A percentile compares a stretch with the other conserved stretches of the same genome.
Conservation (phyloP, 2,329 filamentous ascomycete genomes). For the Verticillium klebahnii region DNA sequence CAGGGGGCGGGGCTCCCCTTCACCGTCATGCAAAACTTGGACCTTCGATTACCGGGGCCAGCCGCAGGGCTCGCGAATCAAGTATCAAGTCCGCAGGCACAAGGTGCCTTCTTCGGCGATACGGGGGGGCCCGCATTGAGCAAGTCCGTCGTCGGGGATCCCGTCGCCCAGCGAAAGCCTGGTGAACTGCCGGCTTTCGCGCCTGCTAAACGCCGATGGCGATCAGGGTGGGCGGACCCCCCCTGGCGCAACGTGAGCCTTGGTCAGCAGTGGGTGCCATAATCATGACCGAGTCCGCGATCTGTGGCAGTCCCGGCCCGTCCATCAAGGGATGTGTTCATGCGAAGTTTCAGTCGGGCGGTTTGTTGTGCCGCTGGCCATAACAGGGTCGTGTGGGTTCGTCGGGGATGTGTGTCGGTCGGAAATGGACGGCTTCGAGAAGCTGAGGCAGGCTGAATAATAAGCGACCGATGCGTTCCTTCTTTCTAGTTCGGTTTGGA, state of each 20-base stretch:
- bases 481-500: background rate
- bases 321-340: background rate
- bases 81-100: background rate
- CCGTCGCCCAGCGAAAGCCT: too few species aligned
- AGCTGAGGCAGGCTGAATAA: too few species aligned
- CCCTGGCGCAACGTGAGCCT: background rate
- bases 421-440: too few species aligned
- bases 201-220: background rate
- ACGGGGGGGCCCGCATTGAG: background rate
- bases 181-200: background rate
- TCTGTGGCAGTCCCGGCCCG: background rate
- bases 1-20: background rate
- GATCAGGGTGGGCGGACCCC: background rate
- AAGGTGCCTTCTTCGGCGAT: background rate
- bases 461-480: background rate
- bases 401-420: too few species aligned
- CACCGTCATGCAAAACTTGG: background rate
- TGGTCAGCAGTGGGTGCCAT: background rate
- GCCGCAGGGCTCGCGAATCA: background rate
- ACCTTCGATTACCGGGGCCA: background rate
- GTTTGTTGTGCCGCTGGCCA: too few species aligned
- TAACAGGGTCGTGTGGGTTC: too few species aligned
- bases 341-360: background rate
- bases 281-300: background rate
- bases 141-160: background rate